Evolutionary conservation across 1,284 basidiomycete species (phyloP).

Genomic region (Puccinia polysora): DNA sequence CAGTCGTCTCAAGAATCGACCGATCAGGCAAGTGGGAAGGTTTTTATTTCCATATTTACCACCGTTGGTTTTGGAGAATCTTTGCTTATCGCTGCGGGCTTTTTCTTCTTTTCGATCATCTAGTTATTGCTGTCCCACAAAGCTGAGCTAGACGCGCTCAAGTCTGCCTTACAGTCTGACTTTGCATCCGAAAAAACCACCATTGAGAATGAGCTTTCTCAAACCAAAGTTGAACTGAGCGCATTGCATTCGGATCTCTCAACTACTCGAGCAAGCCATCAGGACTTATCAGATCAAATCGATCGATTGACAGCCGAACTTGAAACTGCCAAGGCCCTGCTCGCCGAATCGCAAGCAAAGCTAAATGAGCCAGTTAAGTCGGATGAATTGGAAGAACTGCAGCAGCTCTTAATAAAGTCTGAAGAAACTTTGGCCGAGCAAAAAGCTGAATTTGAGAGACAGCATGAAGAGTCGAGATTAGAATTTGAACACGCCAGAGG

Average conservation of each 20-base stretch:
- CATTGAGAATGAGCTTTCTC: constrained; percentile 22
- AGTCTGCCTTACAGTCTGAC: constrained; percentile 26
- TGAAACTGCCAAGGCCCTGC: neutral
- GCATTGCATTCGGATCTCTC: constrained; percentile 29
- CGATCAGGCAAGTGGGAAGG: constrained; percentile 32
- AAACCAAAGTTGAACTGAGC: constrained; percentile 30
- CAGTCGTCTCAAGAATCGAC: constrained; percentile 37
- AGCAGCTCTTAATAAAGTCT: constrained; percentile 13
- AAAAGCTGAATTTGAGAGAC: neutral
- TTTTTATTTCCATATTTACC: no score
- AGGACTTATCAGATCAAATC: constrained; percentile 17
- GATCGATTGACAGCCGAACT: constrained; percentile 25
- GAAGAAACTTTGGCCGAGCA: constrained; percentile 4
- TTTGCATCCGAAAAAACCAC: constrained; percentile 33
- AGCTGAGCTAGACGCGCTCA: constrained; percentile 28
- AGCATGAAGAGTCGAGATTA: constrained; percentile 6
- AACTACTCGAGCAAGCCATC: constrained; percentile 8
- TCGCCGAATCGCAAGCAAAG: constrained; percentile 2
- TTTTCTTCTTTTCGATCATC: neutral
- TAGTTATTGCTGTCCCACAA: constrained; percentile 28
- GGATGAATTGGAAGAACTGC: constrained; percentile 14
- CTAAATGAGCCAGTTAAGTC: constrained; percentile 10
- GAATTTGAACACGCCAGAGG: constrained; percentile 32
- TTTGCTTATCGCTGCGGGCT: no score
- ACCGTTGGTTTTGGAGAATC: no score